Conservation (phyloP, 2,329 filamentous ascomycete species). For the Cytospora piceicola region DNA sequence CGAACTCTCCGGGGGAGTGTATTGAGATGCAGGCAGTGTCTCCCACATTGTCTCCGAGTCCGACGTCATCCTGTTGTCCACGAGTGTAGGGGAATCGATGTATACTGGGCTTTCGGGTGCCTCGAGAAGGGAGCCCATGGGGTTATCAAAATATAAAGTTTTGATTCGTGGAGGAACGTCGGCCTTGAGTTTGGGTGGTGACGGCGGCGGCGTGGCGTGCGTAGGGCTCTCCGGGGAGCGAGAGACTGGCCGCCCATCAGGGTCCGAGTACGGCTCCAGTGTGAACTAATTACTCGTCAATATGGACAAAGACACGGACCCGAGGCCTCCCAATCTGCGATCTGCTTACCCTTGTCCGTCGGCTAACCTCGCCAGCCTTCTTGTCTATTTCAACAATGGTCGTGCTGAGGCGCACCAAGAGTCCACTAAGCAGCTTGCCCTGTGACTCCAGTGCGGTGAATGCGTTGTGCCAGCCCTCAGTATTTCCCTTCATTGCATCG, state of each 20-base stretch:
- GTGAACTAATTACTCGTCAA: slow-evolving; percentile 29
- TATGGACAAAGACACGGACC: slow-evolving; percentile 19
- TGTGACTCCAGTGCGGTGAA: slow-evolving; percentile 76
- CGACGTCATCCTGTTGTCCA: slow-evolving; percentile 32
- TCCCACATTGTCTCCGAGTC: slow-evolving; percentile 35
- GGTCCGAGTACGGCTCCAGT: slow-evolving; percentile 26
- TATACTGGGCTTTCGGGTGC: slow-evolving; percentile 31
- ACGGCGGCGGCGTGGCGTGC: slow-evolving; percentile 30
- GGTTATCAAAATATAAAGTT: slow-evolving; percentile 35
- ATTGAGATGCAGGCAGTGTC: slow-evolving; percentile 39
- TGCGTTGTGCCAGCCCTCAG: slow-evolving; percentile 85
- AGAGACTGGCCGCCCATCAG: slow-evolving; percentile 23
- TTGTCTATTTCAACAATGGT: slow-evolving; percentile 86
- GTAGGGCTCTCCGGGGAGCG: slow-evolving; percentile 26
- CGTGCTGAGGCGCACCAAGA: slow-evolving; percentile 72
- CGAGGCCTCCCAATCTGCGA: slow-evolving; percentile 22
- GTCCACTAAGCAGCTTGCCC: slow-evolving; percentile 69
- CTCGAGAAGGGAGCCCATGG: slow-evolving; percentile 26
- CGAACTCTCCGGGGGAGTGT: slow-evolving; percentile 33
- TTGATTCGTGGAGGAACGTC: slow-evolving; percentile 35
- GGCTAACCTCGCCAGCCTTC: slow-evolving; percentile 81
- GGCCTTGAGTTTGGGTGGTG: slow-evolving; percentile 28
- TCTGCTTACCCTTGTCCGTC: slow-evolving; percentile 70
- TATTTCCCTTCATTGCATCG: slow-evolving; percentile 88
- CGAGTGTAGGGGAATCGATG: slow-evolving; percentile 30